These are phyloP conservation scores for Mycosarcoma mackinlayi DNA, from an alignment of 1,284 basidiomycete species.

Conservation along the genomic window DNA sequence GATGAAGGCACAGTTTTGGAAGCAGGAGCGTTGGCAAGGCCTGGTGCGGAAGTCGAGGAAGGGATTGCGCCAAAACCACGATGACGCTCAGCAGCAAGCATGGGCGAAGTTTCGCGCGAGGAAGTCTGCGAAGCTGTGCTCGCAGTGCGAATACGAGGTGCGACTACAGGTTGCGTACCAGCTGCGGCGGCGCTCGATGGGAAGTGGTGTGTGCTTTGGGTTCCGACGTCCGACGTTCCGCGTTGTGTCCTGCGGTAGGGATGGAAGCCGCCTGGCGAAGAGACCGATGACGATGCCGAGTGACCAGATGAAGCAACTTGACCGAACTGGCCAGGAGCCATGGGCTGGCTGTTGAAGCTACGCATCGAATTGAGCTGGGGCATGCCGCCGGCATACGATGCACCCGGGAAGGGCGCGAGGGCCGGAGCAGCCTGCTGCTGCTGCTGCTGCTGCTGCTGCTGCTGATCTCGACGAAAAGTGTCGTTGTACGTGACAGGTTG, in stretches of 20 bases:
- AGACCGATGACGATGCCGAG: constrained; percentile 44
- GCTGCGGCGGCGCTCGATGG: constrained; percentile 18
- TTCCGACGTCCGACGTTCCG: constrained; percentile 44
- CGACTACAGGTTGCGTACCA: constrained; percentile 1
- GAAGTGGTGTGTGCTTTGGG: constrained; percentile 25
- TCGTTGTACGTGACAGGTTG: constrained; percentile 57
- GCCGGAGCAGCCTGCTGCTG: constrained; percentile 1
- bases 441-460: constrained; percentile 20
- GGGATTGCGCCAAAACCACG: constrained; percentile 20
- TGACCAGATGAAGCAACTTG: constrained; percentile 26
- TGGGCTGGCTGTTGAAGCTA: constrained; percentile 35
- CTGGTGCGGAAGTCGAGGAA: constrained; percentile 26
- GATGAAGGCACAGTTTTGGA: constrained; percentile 19
- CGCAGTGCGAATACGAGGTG: constrained; percentile 46
- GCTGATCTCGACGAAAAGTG: constrained; percentile 51
- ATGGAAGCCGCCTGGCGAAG: constrained; percentile 52
- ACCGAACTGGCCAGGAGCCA: constrained; percentile 21
- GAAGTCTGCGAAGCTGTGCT: constrained; percentile 49
- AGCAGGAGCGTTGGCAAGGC: constrained; percentile 3
- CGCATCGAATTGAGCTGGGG: constrained; percentile 41
- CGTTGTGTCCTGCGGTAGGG: constrained; percentile 57
- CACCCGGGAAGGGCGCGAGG: constrained; percentile 39
- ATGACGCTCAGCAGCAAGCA: constrained; percentile 45
- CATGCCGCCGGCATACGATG: constrained; percentile 21
- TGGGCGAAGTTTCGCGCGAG: constrained; percentile 41